Evolutionary conservation across 2,329 filamentous ascomycete genomes (phyloP).

Genomic region (Orbilia quercus): DNA sequence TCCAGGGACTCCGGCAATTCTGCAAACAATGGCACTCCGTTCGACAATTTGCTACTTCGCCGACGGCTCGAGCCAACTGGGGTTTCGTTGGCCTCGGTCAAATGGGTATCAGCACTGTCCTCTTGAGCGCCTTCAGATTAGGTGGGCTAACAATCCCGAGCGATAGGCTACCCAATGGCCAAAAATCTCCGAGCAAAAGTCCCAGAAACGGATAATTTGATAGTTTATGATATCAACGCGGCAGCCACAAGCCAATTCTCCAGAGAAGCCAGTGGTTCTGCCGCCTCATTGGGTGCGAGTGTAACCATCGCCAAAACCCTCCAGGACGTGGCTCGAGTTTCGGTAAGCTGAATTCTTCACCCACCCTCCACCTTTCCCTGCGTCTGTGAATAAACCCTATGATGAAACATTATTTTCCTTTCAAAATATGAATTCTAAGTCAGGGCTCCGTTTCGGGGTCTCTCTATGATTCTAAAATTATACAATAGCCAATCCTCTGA

Average conservation of each 20-base stretch:
- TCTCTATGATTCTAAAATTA: conserved; percentile 71
- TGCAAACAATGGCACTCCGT: conserved; percentile 15
- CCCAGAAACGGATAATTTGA: conserved; percentile 71
- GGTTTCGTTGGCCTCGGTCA: conserved; percentile 72
- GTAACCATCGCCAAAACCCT: conserved; percentile 71
- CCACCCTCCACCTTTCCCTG: conserved; percentile 9
- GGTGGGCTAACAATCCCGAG: neutral
- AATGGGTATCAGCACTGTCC: conserved; percentile 67
- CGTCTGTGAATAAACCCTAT: conserved; percentile 60
- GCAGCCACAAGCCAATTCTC: conserved; percentile 70
- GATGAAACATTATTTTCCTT: conserved; percentile 67
- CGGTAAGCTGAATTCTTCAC: conserved; percentile 67
- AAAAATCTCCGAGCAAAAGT: conserved; percentile 76
- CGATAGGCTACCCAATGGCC: conserved; percentile 74
- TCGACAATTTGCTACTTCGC: conserved; percentile 66
- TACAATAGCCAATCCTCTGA: conserved; percentile 82
- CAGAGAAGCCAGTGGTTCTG: conserved; percentile 65
- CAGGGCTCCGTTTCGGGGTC: conserved; percentile 69
- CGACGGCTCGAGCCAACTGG: conserved; percentile 67
- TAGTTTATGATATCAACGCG: conserved; percentile 75
- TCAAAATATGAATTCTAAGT: conserved; percentile 78
- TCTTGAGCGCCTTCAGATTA: conserved; percentile 20
- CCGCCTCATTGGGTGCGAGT: conserved; percentile 63
- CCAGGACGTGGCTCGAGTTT: conserved; percentile 73
- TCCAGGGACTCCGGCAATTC: conserved; percentile 7